Percentiles rank a stretch among this genome's conserved stretches.
Evolutionary conservation across 495 filamentous ascomycete species (phyloP).

Genomic region (Talaromyces liani): DNA sequence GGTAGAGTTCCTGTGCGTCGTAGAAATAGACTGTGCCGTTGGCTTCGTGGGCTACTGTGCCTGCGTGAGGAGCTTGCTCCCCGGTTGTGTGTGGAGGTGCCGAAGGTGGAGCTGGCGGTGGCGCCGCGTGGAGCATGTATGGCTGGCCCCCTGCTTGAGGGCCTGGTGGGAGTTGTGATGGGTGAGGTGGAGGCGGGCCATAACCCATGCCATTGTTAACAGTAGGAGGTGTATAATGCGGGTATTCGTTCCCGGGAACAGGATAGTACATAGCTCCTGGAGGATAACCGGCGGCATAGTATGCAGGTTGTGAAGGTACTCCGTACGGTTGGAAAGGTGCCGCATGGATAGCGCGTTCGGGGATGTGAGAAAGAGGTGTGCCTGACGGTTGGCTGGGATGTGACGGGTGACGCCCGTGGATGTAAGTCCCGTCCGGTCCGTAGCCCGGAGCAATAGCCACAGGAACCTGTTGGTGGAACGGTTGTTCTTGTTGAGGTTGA

Average conservation of each 20-base stretch:
- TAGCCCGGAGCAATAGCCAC: conserved; percentile 53
- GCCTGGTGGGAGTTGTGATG: not conserved
- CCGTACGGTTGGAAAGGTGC: conserved; percentile 80
- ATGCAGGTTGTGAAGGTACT: conserved; percentile 49
- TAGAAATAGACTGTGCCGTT: conserved; percentile 97
- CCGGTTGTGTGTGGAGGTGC: conserved; percentile 36
- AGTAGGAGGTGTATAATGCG: conserved; percentile 37
- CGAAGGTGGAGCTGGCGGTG: conserved; percentile 38
- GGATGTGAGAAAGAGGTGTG: conserved; percentile 92
- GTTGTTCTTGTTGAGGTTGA: conserved; percentile 69
- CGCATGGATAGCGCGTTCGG: conserved; percentile 88
- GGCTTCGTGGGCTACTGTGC: conserved; percentile 81
- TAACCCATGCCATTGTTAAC: conserved; percentile 17
- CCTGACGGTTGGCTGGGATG: conserved; percentile 70
- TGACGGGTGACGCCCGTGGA: conserved; percentile 64
- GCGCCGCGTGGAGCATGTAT: conserved; percentile 22
- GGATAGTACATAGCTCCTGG: conserved; percentile 50
- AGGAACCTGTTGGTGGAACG: conserved; percentile 88
- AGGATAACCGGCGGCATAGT: conserved; percentile 53
- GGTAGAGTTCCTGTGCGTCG: conserved; percentile 61
- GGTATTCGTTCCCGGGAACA: conserved; percentile 27
- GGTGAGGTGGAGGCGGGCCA: conserved; percentile 16
- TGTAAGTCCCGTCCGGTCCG: conserved; percentile 39
- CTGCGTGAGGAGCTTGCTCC: conserved; percentile 45
- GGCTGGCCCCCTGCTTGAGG: conserved; percentile 3